Conservation (phyloP, 805 yeast genomes). For the Candida palmyrensis region DNA sequence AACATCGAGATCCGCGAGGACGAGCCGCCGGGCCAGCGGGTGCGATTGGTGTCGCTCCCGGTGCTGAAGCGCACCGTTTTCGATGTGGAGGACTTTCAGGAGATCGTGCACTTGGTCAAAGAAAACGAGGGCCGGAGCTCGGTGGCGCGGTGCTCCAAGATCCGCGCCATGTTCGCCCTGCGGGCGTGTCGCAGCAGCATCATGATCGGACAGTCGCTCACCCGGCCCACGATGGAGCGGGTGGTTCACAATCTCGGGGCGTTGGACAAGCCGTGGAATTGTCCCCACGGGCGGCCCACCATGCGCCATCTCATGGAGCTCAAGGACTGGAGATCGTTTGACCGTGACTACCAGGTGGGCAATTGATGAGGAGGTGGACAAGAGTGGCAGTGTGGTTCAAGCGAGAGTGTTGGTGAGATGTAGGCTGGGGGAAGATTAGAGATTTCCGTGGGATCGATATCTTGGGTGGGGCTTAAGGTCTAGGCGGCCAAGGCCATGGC, state of each 20-base stretch:
- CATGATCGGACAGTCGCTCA: constrained; percentile 83
- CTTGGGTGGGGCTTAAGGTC: too few species aligned
- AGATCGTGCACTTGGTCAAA: constrained; percentile 62
- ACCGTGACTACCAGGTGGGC: constrained; percentile 11
- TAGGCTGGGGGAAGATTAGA: neutral
- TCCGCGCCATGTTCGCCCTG: constrained; percentile 84
- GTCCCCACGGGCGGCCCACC: constrained; percentile 98
- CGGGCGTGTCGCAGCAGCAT: constrained; percentile 91
- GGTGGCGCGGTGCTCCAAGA: constrained; percentile 62
- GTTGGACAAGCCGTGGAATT: constrained; percentile 91
- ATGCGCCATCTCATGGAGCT: constrained; percentile 81
- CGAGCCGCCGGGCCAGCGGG: constrained; percentile 49
- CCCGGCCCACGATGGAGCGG: constrained; percentile 51
- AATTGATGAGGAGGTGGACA: neutral
- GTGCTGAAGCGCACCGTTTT: constrained; percentile 66
- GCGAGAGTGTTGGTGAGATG: too few species aligned
- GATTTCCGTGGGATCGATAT: neutral
- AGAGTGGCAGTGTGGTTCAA: too few species aligned
- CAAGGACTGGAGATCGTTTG: constrained; percentile 12
- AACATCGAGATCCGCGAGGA: constrained; percentile 43
- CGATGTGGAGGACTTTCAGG: constrained; percentile 66
- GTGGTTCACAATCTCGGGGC: constrained; percentile 65
- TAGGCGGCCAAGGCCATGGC: too few species aligned
- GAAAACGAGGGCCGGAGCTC: constrained; percentile 30
- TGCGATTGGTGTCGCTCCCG: constrained; percentile 63